Base-by-base conservation (phyloP, 2,329 filamentous ascomycete genomes). In the Volutella citrinella region DNA sequence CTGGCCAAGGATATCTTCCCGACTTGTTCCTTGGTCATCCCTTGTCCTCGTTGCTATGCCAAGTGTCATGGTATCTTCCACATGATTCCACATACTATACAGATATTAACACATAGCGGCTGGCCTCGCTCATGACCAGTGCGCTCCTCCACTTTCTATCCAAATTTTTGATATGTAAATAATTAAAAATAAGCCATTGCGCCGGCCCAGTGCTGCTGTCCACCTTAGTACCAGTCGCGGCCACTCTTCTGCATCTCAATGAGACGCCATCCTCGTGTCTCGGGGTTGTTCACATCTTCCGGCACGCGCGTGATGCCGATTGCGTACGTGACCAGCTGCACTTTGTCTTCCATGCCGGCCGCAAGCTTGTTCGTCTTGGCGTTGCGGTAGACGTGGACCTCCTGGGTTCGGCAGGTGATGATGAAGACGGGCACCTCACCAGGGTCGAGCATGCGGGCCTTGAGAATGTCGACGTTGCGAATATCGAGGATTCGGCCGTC, bases 231-330 rank as follows among this genome's bases (percentile, higher is more conserved):
- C 64, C 76, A 97, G 68, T 98, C 93, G 56, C 93, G 80, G 36
- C 87, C 91, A 63, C 88, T 94, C 82, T 98, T 98, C 66, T 98
- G 93, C 72, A 98, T 80, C 70, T 98, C 93, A 58, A 98, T 97
- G 63, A 98, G 71, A 55, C 91, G 83, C 93, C 93, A 98, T 19
- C 93, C 93, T 57, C 90, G 78, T 10, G 93, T 98, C 69, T 98
- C 93, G 3, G 89, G 87, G 63, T 98, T 97, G 71, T 83, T 91
- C 49, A 97, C 91, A 51, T 98, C 93, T 59, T 98, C 93, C 3
- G 93, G 83, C 40, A 95, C 81, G 47, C 93, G 76, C 5, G 93
- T 98, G 41, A 98, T 85, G 52, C 93, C 93, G 51, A 98, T 97
- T 45, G 91, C 93, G 57, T 98, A 98, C 3, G 93, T 97, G 49